Evolutionary conservation across 2,329 filamentous ascomycete genomes (phyloP).

Genomic region (Beauveria caledonica): DNA sequence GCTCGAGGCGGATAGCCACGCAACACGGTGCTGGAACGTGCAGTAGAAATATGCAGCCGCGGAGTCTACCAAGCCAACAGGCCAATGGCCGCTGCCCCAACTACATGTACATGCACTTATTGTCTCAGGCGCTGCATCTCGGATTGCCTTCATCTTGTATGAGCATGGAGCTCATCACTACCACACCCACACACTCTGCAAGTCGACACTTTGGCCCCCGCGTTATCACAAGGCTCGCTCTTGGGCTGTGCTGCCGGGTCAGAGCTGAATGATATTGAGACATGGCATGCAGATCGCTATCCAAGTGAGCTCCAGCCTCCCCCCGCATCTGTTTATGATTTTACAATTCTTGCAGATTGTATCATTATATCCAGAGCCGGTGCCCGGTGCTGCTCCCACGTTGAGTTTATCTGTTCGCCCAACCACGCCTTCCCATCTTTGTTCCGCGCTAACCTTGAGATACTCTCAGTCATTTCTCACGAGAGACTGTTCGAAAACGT

Average conservation of each 20-base stretch:
- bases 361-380: background rate
- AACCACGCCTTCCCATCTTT: background rate
- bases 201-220: background rate
- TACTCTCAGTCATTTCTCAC: background rate
- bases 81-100: background rate
- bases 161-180: too few species aligned
- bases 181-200: too few species aligned
- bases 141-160: background rate
- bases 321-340: too few species aligned
- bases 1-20: background rate
- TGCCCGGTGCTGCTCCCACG: background rate
- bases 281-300: too few species aligned
- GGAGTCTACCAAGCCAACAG: background rate
- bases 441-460: background rate
- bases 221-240: too few species aligned
- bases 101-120: background rate
- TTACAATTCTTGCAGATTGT: too few species aligned
- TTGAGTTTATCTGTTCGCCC: background rate
- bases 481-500: background rate
- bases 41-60: background rate
- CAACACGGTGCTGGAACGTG: background rate
- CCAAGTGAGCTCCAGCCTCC: too few species aligned
- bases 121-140: background rate
- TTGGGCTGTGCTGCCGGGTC: background rate
- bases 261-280: background rate